Base-by-base conservation (phyloP, 2,329 filamentous ascomycete species). In the Helotiales sp. region DNA sequence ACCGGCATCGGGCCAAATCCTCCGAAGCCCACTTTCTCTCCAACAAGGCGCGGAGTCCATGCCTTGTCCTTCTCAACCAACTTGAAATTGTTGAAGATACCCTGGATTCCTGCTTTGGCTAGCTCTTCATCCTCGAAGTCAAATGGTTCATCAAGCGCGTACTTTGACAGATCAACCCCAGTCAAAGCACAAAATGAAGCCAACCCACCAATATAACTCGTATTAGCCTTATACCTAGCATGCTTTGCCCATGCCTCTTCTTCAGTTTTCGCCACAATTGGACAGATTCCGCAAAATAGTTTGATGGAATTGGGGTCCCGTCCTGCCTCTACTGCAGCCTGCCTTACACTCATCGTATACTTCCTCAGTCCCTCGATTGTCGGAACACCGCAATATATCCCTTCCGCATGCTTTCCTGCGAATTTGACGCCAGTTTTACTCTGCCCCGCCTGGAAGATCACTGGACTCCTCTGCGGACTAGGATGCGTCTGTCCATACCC, bases 371-470 rank as follows among this genome's bases (percentile, higher is more conserved):
- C 17, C 3, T n/a, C 36, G 25, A 44, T 13, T 19, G 36, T 30
- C 13, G 24, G 13, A 22, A 30, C 22, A 0, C 83, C 83, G 0
- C 81, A 84, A 0, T 90, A 90, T 47, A 90, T 85, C 2, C 80
- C 86, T 66, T 90, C 87, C 0, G 87, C 87, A 67, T 90, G 85
- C 62, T 86, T 81, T 0, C 85, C 84, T 0, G 85, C 86, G 63
- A 90, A 90, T 0, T 73, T 71, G 70, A 87, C 87, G 1, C 87
- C 87, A 0, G 85, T 79, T 44, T 78, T 81, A 0, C 83, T 87
- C 0, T 86, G 86, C 0, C 87, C 87, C 0, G 87, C 87, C 70
- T 90, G 87, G 2, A 90, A 75, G 5, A 90, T 78, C 1, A 90
- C 75, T 0, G 87, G 87, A 0, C 86, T 88, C 1, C 87, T 76